Base-by-base conservation (phyloP, 768 basidiomycete species). In the Lyophyllum atratum region DNA sequence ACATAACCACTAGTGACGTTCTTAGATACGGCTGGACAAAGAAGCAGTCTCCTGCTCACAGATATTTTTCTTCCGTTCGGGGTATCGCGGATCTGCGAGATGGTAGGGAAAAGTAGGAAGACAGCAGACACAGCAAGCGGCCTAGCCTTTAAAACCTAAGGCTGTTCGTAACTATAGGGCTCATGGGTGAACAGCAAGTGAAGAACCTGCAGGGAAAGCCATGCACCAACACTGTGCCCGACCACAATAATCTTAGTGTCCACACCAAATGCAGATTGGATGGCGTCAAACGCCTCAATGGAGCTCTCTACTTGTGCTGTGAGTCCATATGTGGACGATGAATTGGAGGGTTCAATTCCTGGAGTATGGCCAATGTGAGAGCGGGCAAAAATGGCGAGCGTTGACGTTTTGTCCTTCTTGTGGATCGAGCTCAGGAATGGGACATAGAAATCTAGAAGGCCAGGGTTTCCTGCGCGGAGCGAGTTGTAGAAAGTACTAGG, bases 141-240 rank as follows among this genome's bases (percentile, higher is more conserved):
- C 48, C 80, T 73, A 15, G 69, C 69, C 69, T 85, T 85, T 52
- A 87, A 61, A 8, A 85, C 72, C 85, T 88, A 12, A 47, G 25
- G 33, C 21, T 34, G 29, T 39, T 6, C 44, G 22, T 37, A 44
- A 49, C 28, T n/a, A 49, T 47, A 12, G n/a, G 34, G 21, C 14
- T 24, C 4, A 11, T 52, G 6, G 31, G 31, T 19, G 15, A 4
- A n/a, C 6, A 59, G 25, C 55, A 31, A 54, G 26, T 31, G 54
- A 62, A 72, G 61, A 33, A 83, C 86, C 75, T 91, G 83, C 28
- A 84, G 64, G 4, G 79, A 67, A 50, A 93, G 74, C 89, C 90
- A 93, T 1, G 82, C 72, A 1, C 91, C 91, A 14, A 92, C 81
- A 52, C 87, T 90, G 59, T 93, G 90, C 9, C 85, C 87, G 21